These are phyloP conservation scores for Neurospora sp. DNA, from an alignment of 495 filamentous ascomycete genomes.

Conservation along the genomic window DNA sequence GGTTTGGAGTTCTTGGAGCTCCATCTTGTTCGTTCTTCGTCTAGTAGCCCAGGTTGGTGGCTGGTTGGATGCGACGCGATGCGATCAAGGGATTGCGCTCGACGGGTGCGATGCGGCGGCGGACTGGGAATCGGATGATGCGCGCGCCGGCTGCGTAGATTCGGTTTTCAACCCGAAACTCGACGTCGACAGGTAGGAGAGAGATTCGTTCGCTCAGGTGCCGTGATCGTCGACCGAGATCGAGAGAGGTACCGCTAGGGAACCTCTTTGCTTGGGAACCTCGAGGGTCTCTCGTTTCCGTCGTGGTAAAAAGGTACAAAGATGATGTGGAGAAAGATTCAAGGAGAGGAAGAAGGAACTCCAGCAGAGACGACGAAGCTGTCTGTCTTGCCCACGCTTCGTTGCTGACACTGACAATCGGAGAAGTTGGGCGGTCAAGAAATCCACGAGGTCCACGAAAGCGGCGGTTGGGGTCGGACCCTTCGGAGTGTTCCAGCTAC, in stretches of 20 bases:
- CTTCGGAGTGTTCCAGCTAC: neutral
- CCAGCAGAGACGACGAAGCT: too few species aligned
- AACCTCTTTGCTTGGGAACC: neutral
- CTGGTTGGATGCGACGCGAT: neutral
- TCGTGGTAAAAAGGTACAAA: neutral
- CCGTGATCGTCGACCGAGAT: neutral
- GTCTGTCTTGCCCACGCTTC: neutral
- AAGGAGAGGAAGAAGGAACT: neutral
- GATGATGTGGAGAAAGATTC: neutral
- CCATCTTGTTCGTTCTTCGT: conserved; percentile 44
- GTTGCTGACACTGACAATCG: neutral
- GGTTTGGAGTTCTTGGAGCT: conserved; percentile 68
- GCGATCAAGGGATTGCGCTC: neutral
- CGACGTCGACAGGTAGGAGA: neutral
- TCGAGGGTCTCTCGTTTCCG: neutral
- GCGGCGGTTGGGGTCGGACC: neutral
- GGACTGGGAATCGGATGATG: neutral
- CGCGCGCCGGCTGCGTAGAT: neutral
- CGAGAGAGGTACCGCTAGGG: neutral
- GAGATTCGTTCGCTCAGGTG: neutral
- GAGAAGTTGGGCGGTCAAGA: neutral
- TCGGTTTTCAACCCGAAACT: neutral
- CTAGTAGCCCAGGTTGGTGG: neutral
- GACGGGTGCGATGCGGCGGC: neutral
- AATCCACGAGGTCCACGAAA: neutral